A percentile compares a stretch with the other conserved stretches of the same genome.
These are phyloP conservation scores for Aspergillus sclerotioniger DNA, from an alignment of 495 filamentous ascomycete species.

Conservation along the genomic window DNA sequence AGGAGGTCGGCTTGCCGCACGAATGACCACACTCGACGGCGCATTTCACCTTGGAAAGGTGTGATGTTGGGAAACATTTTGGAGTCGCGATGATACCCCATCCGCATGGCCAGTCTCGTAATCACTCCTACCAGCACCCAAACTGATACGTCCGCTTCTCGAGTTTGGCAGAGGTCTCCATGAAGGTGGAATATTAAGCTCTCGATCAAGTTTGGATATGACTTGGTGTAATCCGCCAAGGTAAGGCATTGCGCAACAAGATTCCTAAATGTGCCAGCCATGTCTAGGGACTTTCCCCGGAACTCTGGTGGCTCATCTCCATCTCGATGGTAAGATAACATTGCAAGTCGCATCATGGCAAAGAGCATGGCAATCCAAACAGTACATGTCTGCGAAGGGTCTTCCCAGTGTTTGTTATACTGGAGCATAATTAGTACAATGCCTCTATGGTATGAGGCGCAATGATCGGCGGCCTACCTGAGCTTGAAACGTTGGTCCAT, in stretches of 20 bases:
- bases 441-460: not conserved
- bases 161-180: conserved; percentile 73
- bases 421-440: conserved; percentile 28
- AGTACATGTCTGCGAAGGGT: conserved; percentile 72
- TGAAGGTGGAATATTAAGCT: conserved; percentile 81
- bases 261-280: conserved; percentile 75
- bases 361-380: conserved; percentile 91
- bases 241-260: conserved; percentile 86
- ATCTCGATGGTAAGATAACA: conserved; percentile 86
- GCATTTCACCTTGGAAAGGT: conserved; percentile 89
- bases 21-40: conserved; percentile 83
- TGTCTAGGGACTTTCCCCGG: conserved; percentile 63
- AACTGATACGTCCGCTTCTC: conserved; percentile 76
- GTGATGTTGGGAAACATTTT: conserved; percentile 78
- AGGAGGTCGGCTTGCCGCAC: conserved; percentile 78
- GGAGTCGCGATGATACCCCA: conserved; percentile 94
- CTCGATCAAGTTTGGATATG: conserved; percentile 83
- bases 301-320: conserved; percentile 91
- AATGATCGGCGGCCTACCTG: conserved; percentile 33
- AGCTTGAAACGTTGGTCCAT: conserved; percentile 81
- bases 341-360: conserved; percentile 82
- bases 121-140: conserved; percentile 82
- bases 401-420: conserved; percentile 85
- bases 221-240: conserved; percentile 86
- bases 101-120: conserved; percentile 82